phyloP scores from a whole-genome alignment of 192 early-diverging fungal genomes.

The Mortierella antarctica region DNA sequence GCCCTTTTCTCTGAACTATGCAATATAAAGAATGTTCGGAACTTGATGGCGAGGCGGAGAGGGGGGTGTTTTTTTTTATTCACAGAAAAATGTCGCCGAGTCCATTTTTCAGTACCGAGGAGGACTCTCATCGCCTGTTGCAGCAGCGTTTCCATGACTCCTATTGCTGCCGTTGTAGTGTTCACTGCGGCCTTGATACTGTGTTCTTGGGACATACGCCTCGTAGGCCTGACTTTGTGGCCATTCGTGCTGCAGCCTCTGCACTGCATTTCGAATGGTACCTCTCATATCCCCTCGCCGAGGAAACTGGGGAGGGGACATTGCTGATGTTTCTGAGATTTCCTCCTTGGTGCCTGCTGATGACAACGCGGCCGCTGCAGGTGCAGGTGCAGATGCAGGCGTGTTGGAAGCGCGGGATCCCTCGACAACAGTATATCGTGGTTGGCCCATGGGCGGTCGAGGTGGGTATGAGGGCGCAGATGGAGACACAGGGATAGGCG shows the following conservation, averaged over 20 bases:
- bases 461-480: slow-evolving; percentile 16
- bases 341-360: neutral
- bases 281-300: slow-evolving; percentile 30
- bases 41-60: too few relatives aligned
- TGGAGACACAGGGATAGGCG: neutral
- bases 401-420: neutral
- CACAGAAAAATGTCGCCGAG: too few relatives aligned
- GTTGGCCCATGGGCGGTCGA: slow-evolving; percentile 9
- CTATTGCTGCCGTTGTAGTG: neutral
- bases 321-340: neutral
- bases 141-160: neutral
- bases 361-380: neutral
- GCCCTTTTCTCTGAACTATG: too few relatives aligned
- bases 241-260: slow-evolving; percentile 48
- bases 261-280: slow-evolving; percentile 39
- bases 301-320: slow-evolving; percentile 5
- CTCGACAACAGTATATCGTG: slow-evolving; percentile 6
- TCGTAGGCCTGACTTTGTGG: slow-evolving; percentile 12
- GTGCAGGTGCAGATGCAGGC: neutral
- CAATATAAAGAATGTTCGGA: too few relatives aligned
- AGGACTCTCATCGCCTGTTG: neutral
- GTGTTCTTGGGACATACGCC: slow-evolving; percentile 35
- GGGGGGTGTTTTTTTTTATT: too few relatives aligned
- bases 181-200: slow-evolving; percentile 2
- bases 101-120: too few relatives aligned